These are phyloP conservation scores for Colletotrichum ledebouriae DNA, from an alignment of 2,329 filamentous ascomycete genomes.

Conservation along the genomic window DNA sequence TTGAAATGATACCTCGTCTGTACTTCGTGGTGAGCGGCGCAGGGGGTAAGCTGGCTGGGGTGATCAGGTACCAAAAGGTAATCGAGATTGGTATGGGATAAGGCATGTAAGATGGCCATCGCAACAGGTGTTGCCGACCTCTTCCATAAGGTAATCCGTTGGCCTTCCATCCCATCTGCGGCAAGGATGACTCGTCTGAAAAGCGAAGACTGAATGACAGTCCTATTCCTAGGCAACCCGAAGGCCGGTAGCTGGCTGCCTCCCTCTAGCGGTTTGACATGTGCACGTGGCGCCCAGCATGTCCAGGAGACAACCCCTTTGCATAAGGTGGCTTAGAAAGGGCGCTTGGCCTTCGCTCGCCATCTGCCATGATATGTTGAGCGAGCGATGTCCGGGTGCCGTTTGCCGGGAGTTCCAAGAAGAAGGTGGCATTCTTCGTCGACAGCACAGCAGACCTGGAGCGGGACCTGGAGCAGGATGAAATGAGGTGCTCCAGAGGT, in stretches of 20 bases:
- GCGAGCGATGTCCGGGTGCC: background rate
- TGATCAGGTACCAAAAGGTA: constrained; percentile 34
- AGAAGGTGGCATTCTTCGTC: background rate
- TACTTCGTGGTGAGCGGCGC: constrained; percentile 28
- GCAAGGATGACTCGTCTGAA: constrained; percentile 15
- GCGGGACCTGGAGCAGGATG: constrained; percentile 1
- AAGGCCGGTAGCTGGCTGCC: too few species aligned
- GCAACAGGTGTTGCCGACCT: constrained; percentile 10
- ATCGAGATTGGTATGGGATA: constrained; percentile 24
- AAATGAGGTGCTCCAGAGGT: constrained; percentile 17
- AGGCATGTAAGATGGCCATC: constrained; percentile 28
- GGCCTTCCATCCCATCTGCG: constrained; percentile 13
- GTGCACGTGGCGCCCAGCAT: constrained; percentile 30
- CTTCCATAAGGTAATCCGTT: background rate
- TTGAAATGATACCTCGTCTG: constrained; percentile 21
- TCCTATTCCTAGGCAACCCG: too few species aligned
- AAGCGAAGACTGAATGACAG: background rate
- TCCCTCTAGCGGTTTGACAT: constrained; percentile 14
- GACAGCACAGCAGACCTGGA: constrained; percentile 1
- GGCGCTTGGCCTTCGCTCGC: constrained; percentile 17
- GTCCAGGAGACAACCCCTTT: constrained; percentile 4
- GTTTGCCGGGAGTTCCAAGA: background rate
- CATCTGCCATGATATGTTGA: constrained; percentile 16
- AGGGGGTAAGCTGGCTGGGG: constrained; percentile 17
- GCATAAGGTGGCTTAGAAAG: background rate